Evolutionary conservation across 2,329 filamentous ascomycete genomes (phyloP), one percentile per base, ranked within the genome.

Genomic region (Ceratocystis lukuohia): DNA sequence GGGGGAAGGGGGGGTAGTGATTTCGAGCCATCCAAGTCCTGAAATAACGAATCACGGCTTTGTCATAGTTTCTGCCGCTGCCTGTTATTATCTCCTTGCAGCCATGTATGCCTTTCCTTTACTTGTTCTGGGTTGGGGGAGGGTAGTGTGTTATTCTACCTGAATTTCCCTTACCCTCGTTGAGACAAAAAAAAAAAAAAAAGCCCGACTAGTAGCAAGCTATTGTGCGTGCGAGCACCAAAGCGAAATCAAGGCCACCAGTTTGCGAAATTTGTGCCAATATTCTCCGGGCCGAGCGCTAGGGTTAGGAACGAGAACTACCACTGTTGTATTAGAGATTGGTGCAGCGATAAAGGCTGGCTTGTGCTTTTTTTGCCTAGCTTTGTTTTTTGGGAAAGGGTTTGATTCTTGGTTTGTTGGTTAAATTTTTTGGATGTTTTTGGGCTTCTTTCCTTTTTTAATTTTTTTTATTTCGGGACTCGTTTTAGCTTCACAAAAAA

Each of bases 131-230:
- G 37, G 3, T 41, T 41, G 12, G 37, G 37, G 12, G 37, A 41
- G 37, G 37, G 37, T 41, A 41, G 37, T 12, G 37, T 41, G 22
- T 41, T 4, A 4, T 15, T 15, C 12, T 41, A 15, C 10, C 37
- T 41, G 10, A 41, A 41, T 59, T 59, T 59, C 33, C 56, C 30
- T 15, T 37, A n/a, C 30, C 17, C 56, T 57, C 22, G 53, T 57
- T 59, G n/a, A 59, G 48, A 59, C 8, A n/a, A 25, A 30, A 22
- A 33, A 2, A 22, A 22, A 22, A 22, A 22, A 33, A 59, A 59
- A 59, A 59, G 56, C 56, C 56, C 56, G 56, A 59, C 56, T 59
- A 59, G 53, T 59, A 59, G 56, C 25, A 59, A 59, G 56, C 56
- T 59, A 59, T 59, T 59, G 56, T 59, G 56, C 56, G 56, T 59